phyloP scores from a whole-genome alignment of 208 protist genomes.

The Trypanosoma melophagium region DNA sequence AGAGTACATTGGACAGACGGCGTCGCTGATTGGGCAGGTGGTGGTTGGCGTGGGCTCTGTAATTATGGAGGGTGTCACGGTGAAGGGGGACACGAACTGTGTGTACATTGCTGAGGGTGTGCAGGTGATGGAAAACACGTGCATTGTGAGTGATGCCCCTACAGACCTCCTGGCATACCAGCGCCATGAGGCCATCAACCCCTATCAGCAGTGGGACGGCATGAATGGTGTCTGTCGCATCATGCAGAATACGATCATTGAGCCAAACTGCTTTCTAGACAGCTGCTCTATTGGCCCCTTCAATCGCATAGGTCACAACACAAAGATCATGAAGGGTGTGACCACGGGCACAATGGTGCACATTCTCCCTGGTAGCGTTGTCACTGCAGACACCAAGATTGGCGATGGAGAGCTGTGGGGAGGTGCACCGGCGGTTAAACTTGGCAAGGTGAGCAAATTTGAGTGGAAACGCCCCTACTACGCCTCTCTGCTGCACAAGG shows the following conservation, averaged over 20 bases:
- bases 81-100: slow-evolving; percentile 83
- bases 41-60: slow-evolving; percentile 65
- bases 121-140: slow-evolving; percentile 88
- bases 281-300: slow-evolving; percentile 87
- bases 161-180: slow-evolving; percentile 82
- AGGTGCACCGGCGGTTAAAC: slow-evolving; percentile 75
- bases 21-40: slow-evolving; percentile 78
- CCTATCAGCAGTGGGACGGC: slow-evolving; percentile 89
- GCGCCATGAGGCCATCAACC: slow-evolving; percentile 82
- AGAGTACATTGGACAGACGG: slow-evolving; percentile 85
- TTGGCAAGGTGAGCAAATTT: slow-evolving; percentile 87
- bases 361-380: slow-evolving; percentile 84
- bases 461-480: slow-evolving; percentile 87
- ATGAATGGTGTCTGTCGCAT: slow-evolving; percentile 80
- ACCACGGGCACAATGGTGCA: slow-evolving; percentile 89
- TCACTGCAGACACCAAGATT: slow-evolving; percentile 81
- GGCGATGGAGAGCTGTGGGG: slow-evolving; percentile 86
- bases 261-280: slow-evolving; percentile 87
- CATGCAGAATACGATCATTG: slow-evolving; percentile 84
- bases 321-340: slow-evolving; percentile 89
- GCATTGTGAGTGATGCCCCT: slow-evolving; percentile 85
- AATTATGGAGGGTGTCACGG: slow-evolving; percentile 87
- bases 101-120: slow-evolving; percentile 85
- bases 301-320: slow-evolving; percentile 87
- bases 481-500: slow-evolving; percentile 68